Base-by-base conservation (phyloP, 2,329 filamentous ascomycete genomes). In the Neonectria punicea region DNA sequence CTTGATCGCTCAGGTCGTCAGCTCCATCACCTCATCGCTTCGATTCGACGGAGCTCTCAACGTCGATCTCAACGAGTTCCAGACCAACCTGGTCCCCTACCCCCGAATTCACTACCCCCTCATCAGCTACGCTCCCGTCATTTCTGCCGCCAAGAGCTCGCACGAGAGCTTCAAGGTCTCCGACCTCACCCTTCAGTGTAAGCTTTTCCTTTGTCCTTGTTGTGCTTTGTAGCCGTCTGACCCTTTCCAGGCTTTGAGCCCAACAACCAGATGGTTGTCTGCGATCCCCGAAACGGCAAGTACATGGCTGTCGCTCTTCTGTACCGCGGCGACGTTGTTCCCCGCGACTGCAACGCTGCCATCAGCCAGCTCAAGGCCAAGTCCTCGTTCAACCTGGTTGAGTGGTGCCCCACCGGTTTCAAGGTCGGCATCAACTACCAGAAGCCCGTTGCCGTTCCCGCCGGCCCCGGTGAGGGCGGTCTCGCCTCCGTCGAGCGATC, bases 131-230 rank as follows among this genome's bases (percentile, higher is more conserved):
- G 89, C 90, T 11, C 90, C 90, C 34, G 90, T 92, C 72, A 85
- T 92, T 69, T 92, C 89, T 22, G 88, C 89, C 64, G 85, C 87
- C 83, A 93, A 92, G 87, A 93, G 91, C 80, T 88, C 90, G 53
- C 93, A 96, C 77, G 93, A 96, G 85, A 93, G 91, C 84, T 94
- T 94, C 89, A 93, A 93, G 85, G 90, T 94, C 60, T 87, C 89
- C 67, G 93, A 96, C 71, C 82, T 92, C 69, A 92, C 90, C 76
- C 89, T 91, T 82, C 89, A 92, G 80, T 92, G 90, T 92, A 84
- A 77, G 87, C 83, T 4, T 16, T 5, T 1, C 20, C 6, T 20
- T 13, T 46, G 20, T 9, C 32, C 47, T 5, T 8, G 7, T 10
- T 11, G 1, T 3, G 34, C 14, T 11, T 36, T 8, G 3, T 16